A percentile compares a stretch with the other conserved stretches of the same genome.
These are phyloP conservation scores for Escallonia rubra DNA, from an alignment of 129 eudicot species.

Conservation along the genomic window DNA sequence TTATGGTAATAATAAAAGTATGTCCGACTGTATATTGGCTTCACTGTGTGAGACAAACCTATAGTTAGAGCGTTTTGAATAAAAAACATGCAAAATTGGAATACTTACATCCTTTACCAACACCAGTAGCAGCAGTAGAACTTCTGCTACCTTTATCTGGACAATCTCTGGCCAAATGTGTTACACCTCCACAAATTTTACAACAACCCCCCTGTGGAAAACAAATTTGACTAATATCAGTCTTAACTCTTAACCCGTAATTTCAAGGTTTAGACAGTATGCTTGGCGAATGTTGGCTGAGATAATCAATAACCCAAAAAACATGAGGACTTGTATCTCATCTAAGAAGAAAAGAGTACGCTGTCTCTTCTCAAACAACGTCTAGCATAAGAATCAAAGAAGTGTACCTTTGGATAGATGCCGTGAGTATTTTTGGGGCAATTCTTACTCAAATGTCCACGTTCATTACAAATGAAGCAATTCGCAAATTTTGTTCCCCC, in stretches of 20 bases:
- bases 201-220: slow-evolving; percentile 81
- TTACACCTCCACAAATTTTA: slow-evolving; percentile 82
- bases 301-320: not conserved
- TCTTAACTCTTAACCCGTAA: not conserved
- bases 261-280: not conserved
- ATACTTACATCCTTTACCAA: slow-evolving; percentile 40
- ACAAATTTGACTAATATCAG: slow-evolving; percentile 1
- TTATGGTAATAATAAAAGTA: no score
- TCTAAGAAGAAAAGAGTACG: not conserved
- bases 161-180: slow-evolving; percentile 94
- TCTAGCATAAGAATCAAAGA: not conserved
- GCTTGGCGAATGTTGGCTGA: not conserved
- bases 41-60: not conserved
- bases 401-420: slow-evolving; percentile 79
- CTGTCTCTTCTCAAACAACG: not conserved
- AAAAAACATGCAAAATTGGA: slow-evolving; percentile 6
- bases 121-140: slow-evolving; percentile 18
- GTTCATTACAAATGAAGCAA: slow-evolving; percentile 88
- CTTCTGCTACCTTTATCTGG: slow-evolving; percentile 53
- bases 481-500: slow-evolving; percentile 90
- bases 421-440: slow-evolving; percentile 96
- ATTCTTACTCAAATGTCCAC: slow-evolving; percentile 90
- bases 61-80: not conserved
- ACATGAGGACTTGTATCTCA: not conserved
- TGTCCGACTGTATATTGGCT: not conserved